Base-by-base conservation (phyloP, 768 basidiomycete species). In the Hygrocybe punicea region DNA sequence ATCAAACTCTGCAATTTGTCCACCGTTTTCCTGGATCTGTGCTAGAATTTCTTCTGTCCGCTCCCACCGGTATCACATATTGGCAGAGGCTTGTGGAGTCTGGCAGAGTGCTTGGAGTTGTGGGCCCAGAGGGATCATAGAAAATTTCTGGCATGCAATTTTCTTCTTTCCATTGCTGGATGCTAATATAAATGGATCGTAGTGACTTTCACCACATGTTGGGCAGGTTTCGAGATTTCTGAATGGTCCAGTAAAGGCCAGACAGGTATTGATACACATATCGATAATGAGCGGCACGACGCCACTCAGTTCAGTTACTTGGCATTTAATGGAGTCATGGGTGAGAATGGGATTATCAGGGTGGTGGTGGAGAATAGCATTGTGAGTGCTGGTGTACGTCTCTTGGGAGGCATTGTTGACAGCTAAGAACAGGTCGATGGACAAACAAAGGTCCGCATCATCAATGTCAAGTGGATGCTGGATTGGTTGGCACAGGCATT, bases 191-290 rank as follows among this genome's bases (percentile, higher is more conserved):
- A 54, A 36, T 42, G 60, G 62, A 48, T 71, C 59, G 52, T 71
- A 73, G 1, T 60, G 63, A 1, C 68, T 56, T 14, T 61, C 49
- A 0, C 44, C 21, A 55, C 77, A 79, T 1, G 63, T 17, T 0
- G 60, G 64, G 49, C 76, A 79, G 0, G n/a, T 5, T 0, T 70
- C 62, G 2, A 67, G 58, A 4, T 63, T 34, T 0, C 50, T 23
- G 35, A 63, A 75, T 0, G 73, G 78, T 0, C 76, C 73, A 0
- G 73, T 77, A 47, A 66, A 79, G 0, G 70, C 73, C 1, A 72
- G 37, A 55, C 77, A 80, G 0, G 67, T 64, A 16, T 78, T 69
- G 0, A 60, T 53, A 45, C 77, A 79, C 78, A 78, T 78, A 50
- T 77, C 65, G n/a, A 65, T 24, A 1, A 65, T 45, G 11, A 78